Conservation (phyloP, 2,329 filamentous ascomycete genomes). For the Penicillium sclerotigenum region DNA sequence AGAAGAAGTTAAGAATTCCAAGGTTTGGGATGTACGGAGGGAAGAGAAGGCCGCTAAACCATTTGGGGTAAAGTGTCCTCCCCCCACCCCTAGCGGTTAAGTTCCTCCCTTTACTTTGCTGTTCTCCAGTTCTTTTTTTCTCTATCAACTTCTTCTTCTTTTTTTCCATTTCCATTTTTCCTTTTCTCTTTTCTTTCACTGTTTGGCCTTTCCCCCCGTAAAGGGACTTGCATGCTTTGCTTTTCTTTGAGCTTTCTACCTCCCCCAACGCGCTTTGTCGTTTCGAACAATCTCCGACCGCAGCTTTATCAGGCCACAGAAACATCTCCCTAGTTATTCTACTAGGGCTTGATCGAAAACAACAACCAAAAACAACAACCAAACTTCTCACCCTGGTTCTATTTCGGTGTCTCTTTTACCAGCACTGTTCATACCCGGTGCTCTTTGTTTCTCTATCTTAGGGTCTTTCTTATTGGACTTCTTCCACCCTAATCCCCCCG, state of each 20-base stretch:
- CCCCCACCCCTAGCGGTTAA: constrained; percentile 24
- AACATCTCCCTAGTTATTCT: not conserved
- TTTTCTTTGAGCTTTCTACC: constrained; percentile 11
- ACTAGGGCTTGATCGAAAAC: not conserved
- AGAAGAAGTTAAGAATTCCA: not conserved
- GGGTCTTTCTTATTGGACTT: constrained; percentile 5
- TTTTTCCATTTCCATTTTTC: constrained; percentile 20
- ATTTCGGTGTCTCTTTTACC: constrained; percentile 1
- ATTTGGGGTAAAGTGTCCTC: constrained; percentile 17
- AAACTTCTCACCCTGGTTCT: not conserved
- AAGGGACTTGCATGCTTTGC: constrained; percentile 13
- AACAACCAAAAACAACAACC: not conserved
- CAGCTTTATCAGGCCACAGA: constrained; percentile 1
- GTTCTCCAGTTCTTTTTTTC: constrained; percentile 11
- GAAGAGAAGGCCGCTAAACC: constrained; percentile 17
- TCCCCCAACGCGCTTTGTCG: constrained; percentile 4
- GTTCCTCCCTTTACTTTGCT: constrained; percentile 25
- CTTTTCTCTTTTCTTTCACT: constrained; percentile 24
- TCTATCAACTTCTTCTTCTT: constrained; percentile 12
- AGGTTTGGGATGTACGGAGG: not conserved
- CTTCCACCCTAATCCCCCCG: constrained; percentile 1
- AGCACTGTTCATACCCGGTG: constrained; percentile 11
- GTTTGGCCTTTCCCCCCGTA: constrained; percentile 23
- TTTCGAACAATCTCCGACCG: constrained; percentile 11
- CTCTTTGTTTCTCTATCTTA: constrained; percentile 9